These are phyloP conservation scores for Cercophora scortea DNA, from an alignment of 495 filamentous ascomycete genomes.

Conservation along the genomic window DNA sequence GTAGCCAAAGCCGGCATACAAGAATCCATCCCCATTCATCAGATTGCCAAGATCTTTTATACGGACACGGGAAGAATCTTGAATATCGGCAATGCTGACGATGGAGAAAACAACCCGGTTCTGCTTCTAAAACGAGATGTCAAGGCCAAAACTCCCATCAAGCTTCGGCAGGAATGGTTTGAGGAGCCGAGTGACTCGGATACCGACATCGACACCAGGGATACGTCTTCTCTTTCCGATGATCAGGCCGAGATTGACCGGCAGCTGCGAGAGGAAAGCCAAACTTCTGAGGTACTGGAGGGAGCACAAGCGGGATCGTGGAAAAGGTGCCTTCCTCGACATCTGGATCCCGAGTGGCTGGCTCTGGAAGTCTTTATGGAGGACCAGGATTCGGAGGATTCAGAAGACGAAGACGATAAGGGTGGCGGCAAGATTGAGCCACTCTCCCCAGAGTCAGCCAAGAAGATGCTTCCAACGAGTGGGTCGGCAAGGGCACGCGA, in stretches of 20 bases:
- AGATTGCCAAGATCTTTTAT: conserved; percentile 95
- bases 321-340: conserved; percentile 56
- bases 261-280: conserved; percentile 52
- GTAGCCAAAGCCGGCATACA: conserved; percentile 69
- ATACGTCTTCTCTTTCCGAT: conserved; percentile 7
- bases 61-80: conserved; percentile 92
- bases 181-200: conserved; percentile 6
- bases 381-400: conserved; percentile 33
- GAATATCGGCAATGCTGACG: conserved; percentile 70
- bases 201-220: neutral
- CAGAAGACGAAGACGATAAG: conserved; percentile 16
- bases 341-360: conserved; percentile 91
- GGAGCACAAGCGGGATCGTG: conserved; percentile 5
- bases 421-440: conserved; percentile 5
- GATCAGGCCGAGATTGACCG: conserved; percentile 59
- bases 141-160: conserved; percentile 63
- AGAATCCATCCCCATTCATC: conserved; percentile 77
- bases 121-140: conserved; percentile 80
- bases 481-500: neutral
- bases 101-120: conserved; percentile 75
- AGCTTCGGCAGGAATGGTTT: conserved; percentile 13
- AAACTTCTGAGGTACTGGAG: neutral
- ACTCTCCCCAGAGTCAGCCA: neutral
- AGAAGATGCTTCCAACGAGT: neutral
- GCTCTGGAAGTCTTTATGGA: conserved; percentile 82